Evolutionary conservation across 2,329 filamentous ascomycete species (phyloP).

Genomic region (Pyricularia sp.): DNA sequence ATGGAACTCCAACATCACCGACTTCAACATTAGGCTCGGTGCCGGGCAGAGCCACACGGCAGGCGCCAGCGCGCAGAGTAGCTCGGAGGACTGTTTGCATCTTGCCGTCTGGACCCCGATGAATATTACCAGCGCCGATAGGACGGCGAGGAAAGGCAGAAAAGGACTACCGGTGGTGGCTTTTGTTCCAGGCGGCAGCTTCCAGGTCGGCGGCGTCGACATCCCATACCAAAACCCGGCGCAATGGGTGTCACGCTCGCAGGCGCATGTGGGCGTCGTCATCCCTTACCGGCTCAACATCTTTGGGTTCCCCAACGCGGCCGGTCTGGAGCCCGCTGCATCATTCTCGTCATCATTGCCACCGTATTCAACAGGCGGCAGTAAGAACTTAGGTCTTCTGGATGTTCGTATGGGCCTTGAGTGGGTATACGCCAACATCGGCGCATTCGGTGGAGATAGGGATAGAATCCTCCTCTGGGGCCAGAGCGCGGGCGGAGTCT

Average conservation of each 20-base stretch:
- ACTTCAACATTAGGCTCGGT: constrained; percentile 20
- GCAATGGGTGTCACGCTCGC: constrained; percentile 8
- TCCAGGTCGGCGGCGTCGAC: constrained; percentile 8
- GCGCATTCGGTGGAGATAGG: constrained; percentile 35
- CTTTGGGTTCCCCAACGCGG: constrained; percentile 22
- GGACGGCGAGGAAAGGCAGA: background rate
- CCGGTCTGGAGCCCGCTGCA: constrained; percentile 11
- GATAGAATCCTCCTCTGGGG: constrained; percentile 33
- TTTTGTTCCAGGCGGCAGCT: constrained; percentile 20
- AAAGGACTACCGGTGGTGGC: constrained; percentile 9
- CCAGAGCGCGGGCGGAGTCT: constrained; percentile 33
- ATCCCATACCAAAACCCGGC: constrained; percentile 11
- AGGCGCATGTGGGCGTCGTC: constrained; percentile 23
- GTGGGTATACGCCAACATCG: constrained; percentile 39
- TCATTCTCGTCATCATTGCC: constrained; percentile 33
- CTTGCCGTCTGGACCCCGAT: constrained; percentile 10
- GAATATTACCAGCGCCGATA: constrained; percentile 4
- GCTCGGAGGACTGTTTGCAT: constrained; percentile 13
- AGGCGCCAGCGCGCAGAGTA: constrained; percentile 15
- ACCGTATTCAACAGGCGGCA: constrained; percentile 20
- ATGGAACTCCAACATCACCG: constrained; percentile 19
- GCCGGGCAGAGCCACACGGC: constrained; percentile 17
- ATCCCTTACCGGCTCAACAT: constrained; percentile 29
- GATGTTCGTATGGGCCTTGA: constrained; percentile 40
- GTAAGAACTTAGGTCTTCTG: constrained; percentile 35